phyloP scores from a whole-genome alignment of 768 basidiomycete species.

The Mycena sanguinolenta region DNA sequence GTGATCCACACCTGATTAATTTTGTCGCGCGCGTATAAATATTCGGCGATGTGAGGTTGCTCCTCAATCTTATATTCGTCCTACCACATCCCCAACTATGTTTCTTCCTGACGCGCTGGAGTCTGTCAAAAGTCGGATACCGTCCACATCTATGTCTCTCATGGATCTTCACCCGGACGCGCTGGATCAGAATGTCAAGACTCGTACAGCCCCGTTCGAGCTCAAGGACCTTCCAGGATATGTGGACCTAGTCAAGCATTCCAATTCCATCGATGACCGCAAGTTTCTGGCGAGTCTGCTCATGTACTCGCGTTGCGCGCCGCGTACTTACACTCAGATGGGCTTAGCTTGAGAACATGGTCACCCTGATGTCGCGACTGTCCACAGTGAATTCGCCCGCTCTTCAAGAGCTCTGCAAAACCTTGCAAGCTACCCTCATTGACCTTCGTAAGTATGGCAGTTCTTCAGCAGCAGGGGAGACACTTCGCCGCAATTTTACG shows the following conservation, averaged over 20 bases:
- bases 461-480: neutral
- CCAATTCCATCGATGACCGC: constrained; percentile 67
- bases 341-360: constrained; percentile 73
- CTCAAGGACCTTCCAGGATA: constrained; percentile 51
- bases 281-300: constrained; percentile 63
- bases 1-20: constrained; percentile 30
- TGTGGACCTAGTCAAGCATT: constrained; percentile 60
- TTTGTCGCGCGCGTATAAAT: constrained; percentile 15
- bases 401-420: constrained; percentile 41
- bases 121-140: constrained; percentile 2
- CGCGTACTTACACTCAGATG: constrained; percentile 21
- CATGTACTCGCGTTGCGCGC: neutral
- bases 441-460: constrained; percentile 61
- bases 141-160: constrained; percentile 3
- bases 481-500: neutral
- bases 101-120: constrained; percentile 12
- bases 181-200: constrained; percentile 3
- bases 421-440: constrained; percentile 66
- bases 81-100: constrained; percentile 15
- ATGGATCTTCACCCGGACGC: constrained; percentile 12
- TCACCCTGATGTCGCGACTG: constrained; percentile 71
- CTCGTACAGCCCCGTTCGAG: constrained; percentile 19
- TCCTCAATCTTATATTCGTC: constrained; percentile 12
- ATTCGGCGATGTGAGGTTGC: neutral
- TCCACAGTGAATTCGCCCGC: constrained; percentile 38